Conservation (phyloP, 1,284 basidiomycete species). For the Tilletiopsis washingtonensis region DNA sequence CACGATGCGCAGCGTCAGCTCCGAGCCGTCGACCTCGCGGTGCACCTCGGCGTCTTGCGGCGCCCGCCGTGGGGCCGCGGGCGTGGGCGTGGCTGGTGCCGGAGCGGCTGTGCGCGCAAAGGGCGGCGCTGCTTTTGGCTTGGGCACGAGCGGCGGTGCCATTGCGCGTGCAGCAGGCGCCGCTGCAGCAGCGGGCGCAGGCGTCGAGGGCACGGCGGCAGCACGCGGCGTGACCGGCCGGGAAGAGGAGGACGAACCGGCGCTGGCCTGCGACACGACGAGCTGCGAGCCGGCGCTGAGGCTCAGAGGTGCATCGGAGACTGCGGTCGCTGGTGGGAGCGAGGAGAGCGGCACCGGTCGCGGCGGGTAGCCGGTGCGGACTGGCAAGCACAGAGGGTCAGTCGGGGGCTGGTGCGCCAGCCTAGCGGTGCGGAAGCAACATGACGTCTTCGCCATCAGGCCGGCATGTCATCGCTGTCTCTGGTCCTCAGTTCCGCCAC, state of each 20-base stretch:
- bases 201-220: too few species aligned
- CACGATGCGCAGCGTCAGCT: slow-evolving; percentile 18
- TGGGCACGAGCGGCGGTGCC: not conserved
- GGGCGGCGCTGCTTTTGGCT: not conserved
- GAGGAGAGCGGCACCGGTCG: slow-evolving; percentile 5
- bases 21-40: slow-evolving; percentile 1
- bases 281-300: slow-evolving; percentile 21
- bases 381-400: too few species aligned
- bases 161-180: not conserved
- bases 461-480: too few species aligned
- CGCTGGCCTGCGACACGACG: too few species aligned
- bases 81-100: not conserved
- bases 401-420: not conserved
- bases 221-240: too few species aligned
- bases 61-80: not conserved
- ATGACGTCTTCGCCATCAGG: too few species aligned
- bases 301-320: slow-evolving; percentile 4
- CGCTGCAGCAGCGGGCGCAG: slow-evolving; percentile 7
- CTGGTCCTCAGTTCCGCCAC: too few species aligned
- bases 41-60: not conserved
- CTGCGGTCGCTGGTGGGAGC: not conserved
- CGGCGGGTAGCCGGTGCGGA: slow-evolving; percentile 24
- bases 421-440: too few species aligned
- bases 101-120: not conserved
- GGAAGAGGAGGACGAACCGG: too few species aligned